Base-by-base conservation (phyloP, 495 filamentous ascomycete genomes). In the Tuber indicum region DNA sequence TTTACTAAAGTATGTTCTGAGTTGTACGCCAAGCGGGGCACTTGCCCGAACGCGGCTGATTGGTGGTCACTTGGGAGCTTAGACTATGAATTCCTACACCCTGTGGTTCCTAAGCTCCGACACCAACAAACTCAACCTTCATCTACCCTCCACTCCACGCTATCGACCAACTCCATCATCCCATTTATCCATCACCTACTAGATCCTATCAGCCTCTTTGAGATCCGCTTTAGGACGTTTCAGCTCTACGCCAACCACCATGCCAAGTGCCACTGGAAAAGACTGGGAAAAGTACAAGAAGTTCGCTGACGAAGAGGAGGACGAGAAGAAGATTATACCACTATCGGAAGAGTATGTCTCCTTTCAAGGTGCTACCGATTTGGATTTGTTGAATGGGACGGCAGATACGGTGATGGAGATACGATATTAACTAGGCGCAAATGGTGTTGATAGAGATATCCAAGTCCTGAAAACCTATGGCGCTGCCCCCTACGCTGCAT, bases 241-340 rank as follows among this genome's bases (percentile, higher is more conserved):
- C 14, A 66, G n/a, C 58, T 32, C 42, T 0, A 44, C 46, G 26
- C 66, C 66, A 70, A 70, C 52, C 66, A 74, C 44, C 75, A 83
- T 83, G 94, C 94, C 93, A 88, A 96, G 92, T 85, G 96, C 96
- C 86, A 97, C 92, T 77, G 96, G 96, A 82, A 85, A 88, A 84
- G 93, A 88, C 89, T 99, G 96, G 96, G 94, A 99, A 90, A 98
- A 98, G 89, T 98, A 97, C 88, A 98, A 99, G 89, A 92, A 92
- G 83, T 99, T 92, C 83, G 95, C 91, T 76, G 96, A 99, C 84
- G 96, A 99, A 80, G 96, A 98, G 84, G 89, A 94, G 85, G 92
- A 94, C 84, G 96, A 99, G 89, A 99, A 99, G 92, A 99, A 98
- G 89, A 99, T 98, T 84, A 94, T 93, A 58, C 96, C 96, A 76